Percentiles rank a stretch among this genome's conserved stretches.
Conservation (phyloP, 148 eudicot species). For the Nepenthes gracilis region DNA sequence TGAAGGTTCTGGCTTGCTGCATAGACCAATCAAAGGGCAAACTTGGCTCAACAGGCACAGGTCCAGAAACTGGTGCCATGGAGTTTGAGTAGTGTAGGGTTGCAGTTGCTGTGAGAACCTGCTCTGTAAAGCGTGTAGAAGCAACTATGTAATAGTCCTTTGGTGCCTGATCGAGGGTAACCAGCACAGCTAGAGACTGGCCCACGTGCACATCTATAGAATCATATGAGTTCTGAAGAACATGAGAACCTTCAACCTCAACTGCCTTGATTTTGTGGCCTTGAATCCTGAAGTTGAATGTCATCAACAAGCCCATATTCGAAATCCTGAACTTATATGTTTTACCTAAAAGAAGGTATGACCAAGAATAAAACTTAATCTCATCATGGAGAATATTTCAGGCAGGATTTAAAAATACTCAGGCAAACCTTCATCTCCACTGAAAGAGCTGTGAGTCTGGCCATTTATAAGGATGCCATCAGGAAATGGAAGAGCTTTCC, state of each 20-base stretch:
- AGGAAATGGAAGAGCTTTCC: conserved; percentile 55
- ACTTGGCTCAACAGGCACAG: conserved; percentile 60
- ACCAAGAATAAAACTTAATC: neutral
- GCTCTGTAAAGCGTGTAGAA: conserved; percentile 57
- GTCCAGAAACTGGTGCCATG: conserved; percentile 18
- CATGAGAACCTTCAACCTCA: conserved; percentile 76
- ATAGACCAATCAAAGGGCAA: conserved; percentile 67
- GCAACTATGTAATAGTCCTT: conserved; percentile 67
- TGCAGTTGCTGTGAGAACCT: conserved; percentile 35
- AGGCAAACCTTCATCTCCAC: conserved; percentile 64
- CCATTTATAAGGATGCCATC: conserved; percentile 81
- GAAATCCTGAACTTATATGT: conserved; percentile 58
- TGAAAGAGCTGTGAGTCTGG: conserved; percentile 38
- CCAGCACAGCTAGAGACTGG: conserved; percentile 59
- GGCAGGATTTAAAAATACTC: neutral
- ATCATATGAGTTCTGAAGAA: conserved; percentile 52
- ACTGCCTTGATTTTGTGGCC: conserved; percentile 47
- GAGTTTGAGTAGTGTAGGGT: conserved; percentile 46
- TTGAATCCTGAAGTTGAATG: conserved; percentile 67
- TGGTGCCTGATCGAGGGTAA: conserved; percentile 20
- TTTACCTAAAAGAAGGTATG: conserved; percentile 19
- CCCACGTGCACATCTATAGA: conserved; percentile 76
- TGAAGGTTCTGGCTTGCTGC: conserved; percentile 79
- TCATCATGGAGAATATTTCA: neutral
- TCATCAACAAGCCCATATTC: conserved; percentile 43